Percentiles rank a stretch among this genome's conserved stretches.
Conservation (phyloP, 305 asterid species). For the Petunia hybrid region DNA sequence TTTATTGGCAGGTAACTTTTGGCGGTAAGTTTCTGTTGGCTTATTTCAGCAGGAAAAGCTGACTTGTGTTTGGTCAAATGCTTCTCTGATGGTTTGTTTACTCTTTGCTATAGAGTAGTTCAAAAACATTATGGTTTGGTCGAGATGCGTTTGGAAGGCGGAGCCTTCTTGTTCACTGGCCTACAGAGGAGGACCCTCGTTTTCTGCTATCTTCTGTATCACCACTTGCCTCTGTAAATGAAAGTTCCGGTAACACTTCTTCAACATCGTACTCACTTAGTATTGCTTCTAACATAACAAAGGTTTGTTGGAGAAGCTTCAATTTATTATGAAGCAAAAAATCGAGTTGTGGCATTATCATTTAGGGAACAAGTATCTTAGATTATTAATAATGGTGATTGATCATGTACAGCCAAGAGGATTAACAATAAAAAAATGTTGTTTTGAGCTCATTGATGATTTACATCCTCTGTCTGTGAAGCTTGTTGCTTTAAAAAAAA, state of each 20-base stretch:
- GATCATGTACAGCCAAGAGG: constrained; percentile 1
- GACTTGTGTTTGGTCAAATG: constrained; percentile 17
- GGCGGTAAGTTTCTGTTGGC: constrained; percentile 74
- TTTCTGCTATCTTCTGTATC: constrained; percentile 88
- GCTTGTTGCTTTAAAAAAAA: background rate
- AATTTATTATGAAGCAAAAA: background rate
- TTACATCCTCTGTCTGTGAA: background rate
- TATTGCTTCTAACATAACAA: background rate
- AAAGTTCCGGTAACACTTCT: constrained; percentile 54
- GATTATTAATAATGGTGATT: background rate
- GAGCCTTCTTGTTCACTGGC: constrained; percentile 98
- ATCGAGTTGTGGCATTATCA: background rate
- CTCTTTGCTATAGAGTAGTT: constrained; percentile 66
- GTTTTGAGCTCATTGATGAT: background rate
- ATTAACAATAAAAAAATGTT: background rate
- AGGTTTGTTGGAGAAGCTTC: constrained; percentile 13
- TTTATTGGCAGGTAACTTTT: constrained; percentile 97
- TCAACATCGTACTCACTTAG: constrained; percentile 4
- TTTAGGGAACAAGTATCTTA: background rate
- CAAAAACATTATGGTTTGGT: constrained; percentile 92
- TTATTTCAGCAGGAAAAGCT: constrained; percentile 38
- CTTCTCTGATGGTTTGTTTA: constrained; percentile 39
- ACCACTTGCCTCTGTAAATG: constrained; percentile 56
- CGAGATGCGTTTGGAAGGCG: constrained; percentile 97
- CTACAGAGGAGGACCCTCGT: constrained; percentile 77